Conservation (phyloP, 2,329 filamentous ascomycete genomes). For the Chaetoscypha palmicola region DNA sequence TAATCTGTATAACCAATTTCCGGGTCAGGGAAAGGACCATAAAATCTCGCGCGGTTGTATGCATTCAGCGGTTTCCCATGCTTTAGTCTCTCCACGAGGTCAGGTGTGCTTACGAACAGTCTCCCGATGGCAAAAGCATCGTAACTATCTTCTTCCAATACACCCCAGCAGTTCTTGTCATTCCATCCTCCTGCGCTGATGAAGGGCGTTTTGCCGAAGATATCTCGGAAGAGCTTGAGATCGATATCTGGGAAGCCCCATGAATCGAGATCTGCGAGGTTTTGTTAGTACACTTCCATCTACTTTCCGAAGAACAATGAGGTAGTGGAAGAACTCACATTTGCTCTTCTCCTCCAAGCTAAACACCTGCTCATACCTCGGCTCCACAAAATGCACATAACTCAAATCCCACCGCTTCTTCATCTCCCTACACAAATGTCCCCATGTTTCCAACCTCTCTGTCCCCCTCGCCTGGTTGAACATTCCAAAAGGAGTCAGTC, state of each 20-base stretch:
- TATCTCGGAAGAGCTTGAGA: conserved; percentile 41
- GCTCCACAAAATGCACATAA: conserved; percentile 51
- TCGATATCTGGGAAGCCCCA: conserved; percentile 42
- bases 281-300: too few relatives aligned
- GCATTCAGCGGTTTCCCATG: conserved; percentile 34
- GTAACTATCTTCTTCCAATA: conserved; percentile 40
- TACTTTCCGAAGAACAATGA: too few relatives aligned
- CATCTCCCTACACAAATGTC: conserved; percentile 41
- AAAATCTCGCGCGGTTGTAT: conserved; percentile 41
- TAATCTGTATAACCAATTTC: conserved; percentile 34
- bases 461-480: conserved; percentile 45
- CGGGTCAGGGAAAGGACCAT: conserved; percentile 34
- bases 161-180: conserved; percentile 42
- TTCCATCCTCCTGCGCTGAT: conserved; percentile 49
- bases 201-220: conserved; percentile 47
- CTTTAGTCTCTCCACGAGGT: conserved; percentile 39
- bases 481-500: conserved; percentile 51
- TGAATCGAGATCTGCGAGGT: conserved; percentile 34
- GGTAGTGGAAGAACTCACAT: too few relatives aligned
- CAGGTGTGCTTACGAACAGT: conserved; percentile 43
- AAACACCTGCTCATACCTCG: conserved; percentile 45
- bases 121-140: conserved; percentile 42
- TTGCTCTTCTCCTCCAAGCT: conserved; percentile 41
- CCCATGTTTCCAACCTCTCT: conserved; percentile 47
- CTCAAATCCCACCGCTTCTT: conserved; percentile 47